Evolutionary conservation across 768 basidiomycete species (phyloP).

Genomic region (Kwoniella bestiolae): DNA sequence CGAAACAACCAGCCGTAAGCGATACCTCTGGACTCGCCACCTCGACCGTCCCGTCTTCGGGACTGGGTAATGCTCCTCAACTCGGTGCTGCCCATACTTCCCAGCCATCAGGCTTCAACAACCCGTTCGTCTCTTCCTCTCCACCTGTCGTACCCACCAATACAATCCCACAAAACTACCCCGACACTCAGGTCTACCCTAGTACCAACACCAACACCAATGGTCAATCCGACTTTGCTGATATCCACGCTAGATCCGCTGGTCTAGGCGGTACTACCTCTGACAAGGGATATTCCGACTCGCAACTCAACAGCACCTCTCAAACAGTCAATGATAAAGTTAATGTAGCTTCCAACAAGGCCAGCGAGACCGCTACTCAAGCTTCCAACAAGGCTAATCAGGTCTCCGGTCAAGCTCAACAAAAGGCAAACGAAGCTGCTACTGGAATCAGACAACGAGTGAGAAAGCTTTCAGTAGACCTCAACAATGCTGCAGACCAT

Average conservation of each 20-base stretch:
- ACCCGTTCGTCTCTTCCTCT: conserved; percentile 1
- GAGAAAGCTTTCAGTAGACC: conserved; percentile 23
- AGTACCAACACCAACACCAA: neutral
- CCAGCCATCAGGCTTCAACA: conserved; percentile 10
- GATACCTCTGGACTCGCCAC: conserved; percentile 13
- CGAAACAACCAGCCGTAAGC: conserved; percentile 11
- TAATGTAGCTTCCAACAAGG: conserved; percentile 17
- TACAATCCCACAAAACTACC: conserved; percentile 4
- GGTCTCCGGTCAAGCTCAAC: conserved; percentile 1
- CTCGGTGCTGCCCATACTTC: neutral
- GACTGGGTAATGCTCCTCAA: neutral
- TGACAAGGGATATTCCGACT: neutral
- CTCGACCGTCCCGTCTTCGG: conserved; percentile 9
- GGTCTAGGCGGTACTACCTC: neutral
- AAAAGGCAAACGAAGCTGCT: conserved; percentile 22
- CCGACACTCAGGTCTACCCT: neutral
- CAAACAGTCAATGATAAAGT: conserved; percentile 7
- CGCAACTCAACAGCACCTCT: neutral
- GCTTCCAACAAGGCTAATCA: conserved; percentile 15
- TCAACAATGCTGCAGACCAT: conserved; percentile 39
- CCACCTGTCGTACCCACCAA: neutral
- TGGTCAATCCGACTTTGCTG: conserved; percentile 7
- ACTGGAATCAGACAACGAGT: conserved; percentile 36
- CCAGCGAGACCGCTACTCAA: conserved; percentile 1
- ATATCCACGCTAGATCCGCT: conserved; percentile 7